phyloP scores from a whole-genome alignment of 2,329 filamentous ascomycete genomes.

The Colletotrichum trifolii region DNA sequence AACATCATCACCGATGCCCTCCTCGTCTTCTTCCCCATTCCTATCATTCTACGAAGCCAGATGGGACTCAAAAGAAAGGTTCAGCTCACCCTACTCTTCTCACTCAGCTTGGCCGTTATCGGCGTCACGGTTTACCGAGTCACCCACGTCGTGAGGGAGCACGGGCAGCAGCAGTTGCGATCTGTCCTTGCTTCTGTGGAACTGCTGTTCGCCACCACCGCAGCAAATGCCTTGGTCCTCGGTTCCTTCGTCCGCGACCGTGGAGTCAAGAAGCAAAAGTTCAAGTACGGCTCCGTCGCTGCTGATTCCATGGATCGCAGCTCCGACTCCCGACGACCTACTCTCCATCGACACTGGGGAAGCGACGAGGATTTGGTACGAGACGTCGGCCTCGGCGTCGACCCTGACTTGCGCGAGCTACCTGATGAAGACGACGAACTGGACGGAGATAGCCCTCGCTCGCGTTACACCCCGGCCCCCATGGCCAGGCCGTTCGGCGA shows the following conservation, averaged over 20 bases:
- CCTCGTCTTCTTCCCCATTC: conserved; percentile 88
- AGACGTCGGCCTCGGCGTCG: conserved; percentile 78
- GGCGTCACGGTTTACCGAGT: conserved; percentile 84
- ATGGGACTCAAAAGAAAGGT: conserved; percentile 83
- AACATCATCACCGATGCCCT: conserved; percentile 91
- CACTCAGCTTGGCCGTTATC: conserved; percentile 83
- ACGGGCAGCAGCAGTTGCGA: conserved; percentile 85
- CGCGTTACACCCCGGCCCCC: conserved; percentile 51
- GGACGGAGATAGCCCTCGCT: conserved; percentile 40
- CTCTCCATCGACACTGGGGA: conserved; percentile 77
- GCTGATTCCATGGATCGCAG: conserved; percentile 71
- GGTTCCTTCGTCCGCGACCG: conserved; percentile 93
- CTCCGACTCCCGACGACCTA: conserved; percentile 55
- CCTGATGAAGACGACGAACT: conserved; percentile 39
- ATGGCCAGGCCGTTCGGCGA: conserved; percentile 45
- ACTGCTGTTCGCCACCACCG: conserved; percentile 85
- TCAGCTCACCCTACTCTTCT: conserved; percentile 84
- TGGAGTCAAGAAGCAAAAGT: conserved; percentile 90
- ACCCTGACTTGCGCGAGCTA: conserved; percentile 60
- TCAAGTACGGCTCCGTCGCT: conserved; percentile 71
- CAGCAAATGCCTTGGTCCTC: conserved; percentile 89
- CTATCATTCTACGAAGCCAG: conserved; percentile 82
- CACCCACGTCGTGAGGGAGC: conserved; percentile 76
- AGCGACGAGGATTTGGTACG: conserved; percentile 92
- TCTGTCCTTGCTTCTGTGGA: conserved; percentile 91